Base-by-base conservation (phyloP, 2,329 filamentous ascomycete genomes). In the Aspergillus ustus region DNA sequence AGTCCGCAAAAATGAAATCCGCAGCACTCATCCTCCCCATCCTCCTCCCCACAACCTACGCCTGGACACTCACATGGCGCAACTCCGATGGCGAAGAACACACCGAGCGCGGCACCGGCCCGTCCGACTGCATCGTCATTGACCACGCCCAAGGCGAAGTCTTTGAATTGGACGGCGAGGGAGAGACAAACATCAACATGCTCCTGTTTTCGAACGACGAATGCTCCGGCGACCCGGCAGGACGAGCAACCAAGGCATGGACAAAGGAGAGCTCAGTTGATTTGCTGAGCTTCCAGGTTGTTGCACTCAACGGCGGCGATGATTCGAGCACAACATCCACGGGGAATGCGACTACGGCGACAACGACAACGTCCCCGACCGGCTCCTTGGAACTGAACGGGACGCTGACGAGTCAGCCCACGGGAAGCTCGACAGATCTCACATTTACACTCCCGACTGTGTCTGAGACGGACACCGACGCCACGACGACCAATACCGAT, bases 41-140 rank as follows among this genome's bases (percentile, higher is more conserved):
- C 50, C 52, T 56, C n/a, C 58, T 65, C 40, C 52, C 59, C 49
- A 50, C 52, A 9, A 25, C 59, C n/a, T 34, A 48, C 44, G 63
- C 63, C 20, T 66, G 63, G 63, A 52, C 44, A 22, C 56, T 66
- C 52, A 64, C 61, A 15, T 66, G 61, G 61, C 49, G 25, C 13
- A 29, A 63, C 31, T 46, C 44, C 29, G 34, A 56, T 4, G 59
- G 57, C 45, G 48, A 57, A 37, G 37, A 40, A 20, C 25, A 45
- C 15, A 50, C 59, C 17, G 60, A 60, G 46, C 20, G 50, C 19
- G 63, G 63, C 29, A 22, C 34, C 2, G 63, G 63, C 19, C 63
- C 63, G 3, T 55, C 56, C 20, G 7, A 55, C n/a, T 66, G 63
- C 54, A 58, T 63, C 15, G 28, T 29, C 11, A 43, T 66, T 25